phyloP scores from a whole-genome alignment of 176 grass and related monocot species.

The Chloris gayana region DNA sequence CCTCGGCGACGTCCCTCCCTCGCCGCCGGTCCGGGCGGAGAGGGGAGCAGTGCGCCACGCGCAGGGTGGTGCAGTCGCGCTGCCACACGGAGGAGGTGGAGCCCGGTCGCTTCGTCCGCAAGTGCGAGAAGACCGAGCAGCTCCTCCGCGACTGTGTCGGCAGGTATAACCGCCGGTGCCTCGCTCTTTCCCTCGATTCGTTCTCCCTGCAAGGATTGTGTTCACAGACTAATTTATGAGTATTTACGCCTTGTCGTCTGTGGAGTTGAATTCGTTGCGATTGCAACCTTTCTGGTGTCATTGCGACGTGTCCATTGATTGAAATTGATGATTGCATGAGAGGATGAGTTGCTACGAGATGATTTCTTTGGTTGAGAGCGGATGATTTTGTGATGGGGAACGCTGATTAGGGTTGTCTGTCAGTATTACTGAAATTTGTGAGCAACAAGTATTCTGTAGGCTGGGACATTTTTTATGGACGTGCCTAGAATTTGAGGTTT shows the following conservation, averaged over 20 bases:
- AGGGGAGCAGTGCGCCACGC: slow-evolving; percentile 46
- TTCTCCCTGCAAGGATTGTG: too few species aligned
- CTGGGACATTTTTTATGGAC: background rate
- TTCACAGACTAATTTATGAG: background rate
- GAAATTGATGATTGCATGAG: too few species aligned
- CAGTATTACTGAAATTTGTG: background rate
- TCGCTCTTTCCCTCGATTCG: background rate
- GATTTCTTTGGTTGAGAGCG: background rate
- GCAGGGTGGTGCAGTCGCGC: slow-evolving; percentile 59
- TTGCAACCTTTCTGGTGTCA: background rate
- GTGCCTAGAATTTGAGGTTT: background rate
- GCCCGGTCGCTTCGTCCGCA: slow-evolving; percentile 72
- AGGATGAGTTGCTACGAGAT: background rate
- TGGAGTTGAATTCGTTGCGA: background rate
- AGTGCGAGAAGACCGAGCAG: slow-evolving; percentile 86
- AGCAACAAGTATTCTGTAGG: background rate
- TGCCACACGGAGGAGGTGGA: slow-evolving; percentile 90
- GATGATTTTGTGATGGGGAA: background rate
- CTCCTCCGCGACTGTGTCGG: slow-evolving; percentile 66
- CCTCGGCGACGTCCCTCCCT: slow-evolving; percentile 36
- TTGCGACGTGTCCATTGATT: background rate
- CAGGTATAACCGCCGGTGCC: slow-evolving; percentile 19
- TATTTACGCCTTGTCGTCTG: background rate
- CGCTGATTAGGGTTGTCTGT: too few species aligned
- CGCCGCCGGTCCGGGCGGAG: slow-evolving; percentile 16